Evolutionary conservation across 306 rosid genomes (phyloP).

Genomic region (Cajanus cajan): DNA sequence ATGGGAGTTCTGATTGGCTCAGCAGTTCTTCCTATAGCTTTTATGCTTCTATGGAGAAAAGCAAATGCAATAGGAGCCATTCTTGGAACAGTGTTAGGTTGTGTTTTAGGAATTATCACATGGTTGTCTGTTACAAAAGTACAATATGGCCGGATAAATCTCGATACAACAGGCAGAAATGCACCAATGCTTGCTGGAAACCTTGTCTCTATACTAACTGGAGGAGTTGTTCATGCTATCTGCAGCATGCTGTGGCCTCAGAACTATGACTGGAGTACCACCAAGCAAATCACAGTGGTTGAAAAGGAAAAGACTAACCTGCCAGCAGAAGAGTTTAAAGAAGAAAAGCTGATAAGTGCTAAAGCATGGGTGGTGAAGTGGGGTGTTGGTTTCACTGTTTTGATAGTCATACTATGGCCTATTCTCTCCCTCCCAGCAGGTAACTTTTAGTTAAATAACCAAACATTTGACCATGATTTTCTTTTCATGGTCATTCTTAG

Average conservation of each 20-base stretch:
- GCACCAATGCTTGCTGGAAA: constrained; percentile 98
- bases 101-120: constrained; percentile 71
- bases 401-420: constrained; percentile 88
- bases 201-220: constrained; percentile 71
- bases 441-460: constrained; percentile 29
- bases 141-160: constrained; percentile 67
- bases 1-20: constrained; percentile 92
- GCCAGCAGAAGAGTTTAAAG: constrained; percentile 72
- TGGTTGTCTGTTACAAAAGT: constrained; percentile 72
- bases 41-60: constrained; percentile 83
- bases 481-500: not conserved
- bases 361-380: constrained; percentile 83
- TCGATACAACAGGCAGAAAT: constrained; percentile 79
- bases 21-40: constrained; percentile 90
- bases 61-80: constrained; percentile 91
- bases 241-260: constrained; percentile 76
- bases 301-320: constrained; percentile 73
- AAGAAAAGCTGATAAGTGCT: constrained; percentile 59
- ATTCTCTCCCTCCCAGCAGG: constrained; percentile 83
- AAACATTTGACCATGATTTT: not conserved
- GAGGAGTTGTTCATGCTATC: constrained; percentile 66
- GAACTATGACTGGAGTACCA: constrained; percentile 86
- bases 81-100: constrained; percentile 67
- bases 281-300: constrained; percentile 70
- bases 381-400: constrained; percentile 75